Evolutionary conservation across 2,329 filamentous ascomycete genomes (phyloP).

Genomic region (Raffaelea ambrosiae): DNA sequence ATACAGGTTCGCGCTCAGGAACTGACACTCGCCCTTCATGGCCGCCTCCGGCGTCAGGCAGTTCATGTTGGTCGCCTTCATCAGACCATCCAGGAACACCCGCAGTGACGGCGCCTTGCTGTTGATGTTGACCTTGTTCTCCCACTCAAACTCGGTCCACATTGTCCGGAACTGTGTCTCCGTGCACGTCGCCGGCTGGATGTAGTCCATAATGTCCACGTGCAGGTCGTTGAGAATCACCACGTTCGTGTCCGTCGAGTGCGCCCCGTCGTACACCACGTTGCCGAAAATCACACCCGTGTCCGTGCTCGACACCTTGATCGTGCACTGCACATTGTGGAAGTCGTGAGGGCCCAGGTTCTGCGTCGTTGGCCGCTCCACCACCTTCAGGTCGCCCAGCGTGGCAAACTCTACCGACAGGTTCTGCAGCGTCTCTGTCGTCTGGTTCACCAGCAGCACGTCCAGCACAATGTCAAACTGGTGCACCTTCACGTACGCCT

Average conservation of each 20-base stretch:
- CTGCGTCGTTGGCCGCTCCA: conserved; percentile 91
- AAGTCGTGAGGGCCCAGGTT: conserved; percentile 95
- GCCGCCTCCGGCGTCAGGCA: conserved; percentile 94
- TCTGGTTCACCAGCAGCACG: conserved; percentile 94
- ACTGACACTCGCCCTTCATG: conserved; percentile 94
- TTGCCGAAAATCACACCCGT: conserved; percentile 99
- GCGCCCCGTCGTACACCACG: conserved; percentile 91
- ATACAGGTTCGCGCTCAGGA: conserved; percentile 94
- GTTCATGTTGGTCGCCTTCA: conserved; percentile 98
- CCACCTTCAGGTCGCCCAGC: conserved; percentile 92
- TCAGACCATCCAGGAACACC: conserved; percentile 87
- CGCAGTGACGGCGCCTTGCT: conserved; percentile 87
- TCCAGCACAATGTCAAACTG: conserved; percentile 98
- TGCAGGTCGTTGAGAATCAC: conserved; percentile 98
- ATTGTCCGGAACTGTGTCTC: conserved; percentile 99
- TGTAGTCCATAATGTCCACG: conserved; percentile 99
- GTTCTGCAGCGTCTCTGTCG: conserved; percentile 91
- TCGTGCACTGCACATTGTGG: conserved; percentile 95
- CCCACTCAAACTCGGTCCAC: conserved; percentile 99
- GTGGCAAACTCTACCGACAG: conserved; percentile 98
- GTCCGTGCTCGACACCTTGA: conserved; percentile 90
- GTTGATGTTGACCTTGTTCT: conserved; percentile 99
- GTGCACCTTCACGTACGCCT: conserved; percentile 97
- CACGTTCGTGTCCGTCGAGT: conserved; percentile 87
- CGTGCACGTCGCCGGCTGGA: conserved; percentile 90